phyloP scores from a whole-genome alignment of 2,329 filamentous ascomycete species.

The Apiospora koreana region DNA sequence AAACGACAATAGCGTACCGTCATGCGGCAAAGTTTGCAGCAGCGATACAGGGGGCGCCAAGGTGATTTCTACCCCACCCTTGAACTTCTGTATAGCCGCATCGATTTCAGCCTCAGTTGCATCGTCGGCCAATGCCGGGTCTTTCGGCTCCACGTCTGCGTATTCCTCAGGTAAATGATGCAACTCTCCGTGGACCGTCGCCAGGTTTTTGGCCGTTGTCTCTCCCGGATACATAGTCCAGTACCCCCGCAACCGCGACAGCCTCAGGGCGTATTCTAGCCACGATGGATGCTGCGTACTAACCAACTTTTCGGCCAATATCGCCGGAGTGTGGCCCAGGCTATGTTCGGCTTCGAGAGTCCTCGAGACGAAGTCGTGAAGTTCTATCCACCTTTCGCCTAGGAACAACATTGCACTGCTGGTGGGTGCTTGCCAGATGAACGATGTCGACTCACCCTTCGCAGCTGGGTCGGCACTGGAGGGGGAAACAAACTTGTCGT shows the following conservation, averaged over 20 bases:
- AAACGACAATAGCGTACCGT: constrained; percentile 45
- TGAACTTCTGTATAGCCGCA: constrained; percentile 26
- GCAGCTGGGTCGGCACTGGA: constrained; percentile 25
- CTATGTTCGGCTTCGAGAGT: constrained; percentile 50
- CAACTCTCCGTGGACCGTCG: constrained; percentile 78
- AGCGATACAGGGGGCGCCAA: constrained; percentile 47
- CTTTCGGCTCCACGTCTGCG: constrained; percentile 20
- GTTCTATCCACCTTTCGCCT: constrained; percentile 82
- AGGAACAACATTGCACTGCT: constrained; percentile 82
- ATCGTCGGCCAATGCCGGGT: constrained; percentile 26
- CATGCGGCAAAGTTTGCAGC: constrained; percentile 48
- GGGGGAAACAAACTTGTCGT: constrained; percentile 51
- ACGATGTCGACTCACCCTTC: constrained; percentile 51
- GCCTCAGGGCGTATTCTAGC: constrained; percentile 68
- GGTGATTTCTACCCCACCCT: constrained; percentile 30
- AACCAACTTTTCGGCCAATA: constrained; percentile 50
- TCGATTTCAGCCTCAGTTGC: constrained; percentile 28
- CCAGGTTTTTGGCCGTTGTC: constrained; percentile 54
- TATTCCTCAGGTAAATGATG: constrained; percentile 73
- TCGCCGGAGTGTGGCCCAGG: constrained; percentile 36
- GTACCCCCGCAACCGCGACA: constrained; percentile 77
- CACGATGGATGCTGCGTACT: constrained; percentile 33
- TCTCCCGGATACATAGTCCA: constrained; percentile 76
- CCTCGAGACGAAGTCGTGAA: constrained; percentile 76
- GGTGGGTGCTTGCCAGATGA: constrained; percentile 83